A percentile compares a stretch with the other conserved stretches of the same genome.
Conservation (phyloP, 1,284 basidiomycete genomes). For the Ceratobasidium sp. region DNA sequence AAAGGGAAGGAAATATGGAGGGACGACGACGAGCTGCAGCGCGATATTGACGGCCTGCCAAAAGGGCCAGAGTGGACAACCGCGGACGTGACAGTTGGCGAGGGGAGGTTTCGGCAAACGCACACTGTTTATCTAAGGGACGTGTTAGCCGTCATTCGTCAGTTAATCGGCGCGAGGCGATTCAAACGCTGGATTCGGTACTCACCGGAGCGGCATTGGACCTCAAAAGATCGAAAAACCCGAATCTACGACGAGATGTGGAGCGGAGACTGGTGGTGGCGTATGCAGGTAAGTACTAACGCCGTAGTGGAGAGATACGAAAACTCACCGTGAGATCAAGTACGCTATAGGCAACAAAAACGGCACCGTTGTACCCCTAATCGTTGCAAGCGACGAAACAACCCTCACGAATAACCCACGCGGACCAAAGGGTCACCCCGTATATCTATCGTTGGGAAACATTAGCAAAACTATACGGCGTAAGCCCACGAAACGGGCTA, state of each 20-base stretch:
- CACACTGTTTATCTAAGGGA: background rate
- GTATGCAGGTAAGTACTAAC: slow-evolving; percentile 18
- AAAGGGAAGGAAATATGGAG: background rate
- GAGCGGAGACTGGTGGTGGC: slow-evolving; percentile 40
- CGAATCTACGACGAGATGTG: slow-evolving; percentile 23
- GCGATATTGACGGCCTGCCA: slow-evolving; percentile 1
- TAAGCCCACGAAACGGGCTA: slow-evolving; percentile 18
- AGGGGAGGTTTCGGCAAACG: background rate
- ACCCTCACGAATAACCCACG: background rate
- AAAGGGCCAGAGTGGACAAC: slow-evolving; percentile 10
- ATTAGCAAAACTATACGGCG: slow-evolving; percentile 37
- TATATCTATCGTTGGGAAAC: slow-evolving; percentile 31
- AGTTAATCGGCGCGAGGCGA: background rate
- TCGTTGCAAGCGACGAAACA: background rate
- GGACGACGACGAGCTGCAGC: background rate
- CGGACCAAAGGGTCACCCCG: background rate
- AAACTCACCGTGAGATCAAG: no score
- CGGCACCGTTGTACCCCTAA: slow-evolving; percentile 15
- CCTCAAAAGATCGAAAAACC: background rate
- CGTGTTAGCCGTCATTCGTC: background rate
- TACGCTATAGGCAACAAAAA: background rate
- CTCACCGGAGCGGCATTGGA: slow-evolving; percentile 25
- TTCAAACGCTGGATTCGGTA: slow-evolving; percentile 14
- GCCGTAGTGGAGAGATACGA: background rate
- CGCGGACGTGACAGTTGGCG: background rate